Evolutionary conservation across 1,284 basidiomycete genomes (phyloP).

Genomic region (Austropuccinia psidii): DNA sequence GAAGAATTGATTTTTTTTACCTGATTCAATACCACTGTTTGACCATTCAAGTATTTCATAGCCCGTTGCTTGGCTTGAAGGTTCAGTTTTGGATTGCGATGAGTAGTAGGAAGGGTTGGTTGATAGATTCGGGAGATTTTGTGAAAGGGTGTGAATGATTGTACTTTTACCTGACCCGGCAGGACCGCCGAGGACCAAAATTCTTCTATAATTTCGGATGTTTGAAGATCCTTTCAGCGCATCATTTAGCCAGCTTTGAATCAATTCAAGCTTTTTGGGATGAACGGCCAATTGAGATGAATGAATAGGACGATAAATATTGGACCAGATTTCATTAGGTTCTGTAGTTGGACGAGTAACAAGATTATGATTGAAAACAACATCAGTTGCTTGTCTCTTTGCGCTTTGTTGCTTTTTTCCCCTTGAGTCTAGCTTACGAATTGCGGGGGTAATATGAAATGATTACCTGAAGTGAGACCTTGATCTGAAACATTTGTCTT

Average conservation of each 20-base stretch:
- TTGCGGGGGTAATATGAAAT: no score
- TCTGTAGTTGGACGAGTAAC: no score
- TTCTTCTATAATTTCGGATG: slow-evolving; percentile 13
- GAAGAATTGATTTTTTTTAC: neutral
- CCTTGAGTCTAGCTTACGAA: no score
- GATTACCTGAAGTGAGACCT: no score
- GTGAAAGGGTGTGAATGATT: slow-evolving; percentile 8
- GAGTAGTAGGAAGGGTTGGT: neutral
- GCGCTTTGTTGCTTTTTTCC: no score
- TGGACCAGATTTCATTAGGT: no score
- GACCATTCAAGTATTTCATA: slow-evolving; percentile 32
- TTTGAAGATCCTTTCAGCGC: slow-evolving; percentile 1
- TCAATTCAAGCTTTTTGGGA: slow-evolving; percentile 1
- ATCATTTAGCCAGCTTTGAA: slow-evolving; percentile 25
- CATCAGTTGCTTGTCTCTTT: no score
- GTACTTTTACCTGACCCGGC: slow-evolving; percentile 18
- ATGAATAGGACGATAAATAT: neutral
- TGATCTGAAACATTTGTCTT: no score
- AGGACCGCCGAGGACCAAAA: slow-evolving; percentile 20
- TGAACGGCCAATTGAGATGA: slow-evolving; percentile 29
- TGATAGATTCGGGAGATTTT: neutral
- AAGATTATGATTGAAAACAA: no score
- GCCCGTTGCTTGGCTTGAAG: neutral
- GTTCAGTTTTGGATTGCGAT: neutral
- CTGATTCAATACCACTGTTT: slow-evolving; percentile 4